Percentiles rank a stretch among this genome's conserved stretches.
phyloP scores from a whole-genome alignment of 2,329 filamentous ascomycete genomes.

The Nannizziopsis barbatae region DNA sequence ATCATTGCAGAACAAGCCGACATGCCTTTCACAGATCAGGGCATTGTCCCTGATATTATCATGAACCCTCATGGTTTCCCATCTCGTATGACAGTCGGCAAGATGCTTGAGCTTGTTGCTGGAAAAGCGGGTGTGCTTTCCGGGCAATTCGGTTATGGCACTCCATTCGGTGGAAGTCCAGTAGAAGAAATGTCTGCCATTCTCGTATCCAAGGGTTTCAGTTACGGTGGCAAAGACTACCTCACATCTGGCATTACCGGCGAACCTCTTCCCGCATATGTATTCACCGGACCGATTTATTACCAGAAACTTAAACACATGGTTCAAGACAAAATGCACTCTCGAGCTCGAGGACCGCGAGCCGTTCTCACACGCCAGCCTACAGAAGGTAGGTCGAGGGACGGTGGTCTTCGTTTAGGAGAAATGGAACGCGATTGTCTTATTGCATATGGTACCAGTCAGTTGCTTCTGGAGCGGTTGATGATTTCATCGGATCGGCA shows the following conservation, averaged over 20 bases:
- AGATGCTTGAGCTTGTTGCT: conserved; percentile 87
- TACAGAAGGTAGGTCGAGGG: conserved; percentile 84
- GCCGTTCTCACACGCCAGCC: conserved; percentile 91
- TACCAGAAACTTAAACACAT: conserved; percentile 99
- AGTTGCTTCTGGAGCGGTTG: conserved; percentile 79
- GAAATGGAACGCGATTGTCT: conserved; percentile 99
- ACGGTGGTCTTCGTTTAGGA: conserved; percentile 83
- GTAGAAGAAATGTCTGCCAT: conserved; percentile 82
- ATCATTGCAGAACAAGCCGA: conserved; percentile 96
- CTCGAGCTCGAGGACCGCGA: conserved; percentile 74
- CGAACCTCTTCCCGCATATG: conserved; percentile 84
- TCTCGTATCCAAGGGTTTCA: conserved; percentile 80
- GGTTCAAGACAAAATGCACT: conserved; percentile 99
- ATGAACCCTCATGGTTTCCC: conserved; percentile 99
- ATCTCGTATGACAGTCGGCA: conserved; percentile 97
- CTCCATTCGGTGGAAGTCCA: conserved; percentile 68
- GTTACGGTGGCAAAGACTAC: conserved; percentile 94
- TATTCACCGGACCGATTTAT: conserved; percentile 98
- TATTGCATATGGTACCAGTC: conserved; percentile 90
- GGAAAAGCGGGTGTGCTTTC: conserved; percentile 85
- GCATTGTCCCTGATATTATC: conserved; percentile 94
- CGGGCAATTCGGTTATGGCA: conserved; percentile 82
- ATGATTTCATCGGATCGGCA: conserved; percentile 92
- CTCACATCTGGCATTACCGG: conserved; percentile 92
- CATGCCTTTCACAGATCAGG: conserved; percentile 86